phyloP scores from a whole-genome alignment of 495 filamentous ascomycete genomes.

The Lindgomyces ingoldianus region DNA sequence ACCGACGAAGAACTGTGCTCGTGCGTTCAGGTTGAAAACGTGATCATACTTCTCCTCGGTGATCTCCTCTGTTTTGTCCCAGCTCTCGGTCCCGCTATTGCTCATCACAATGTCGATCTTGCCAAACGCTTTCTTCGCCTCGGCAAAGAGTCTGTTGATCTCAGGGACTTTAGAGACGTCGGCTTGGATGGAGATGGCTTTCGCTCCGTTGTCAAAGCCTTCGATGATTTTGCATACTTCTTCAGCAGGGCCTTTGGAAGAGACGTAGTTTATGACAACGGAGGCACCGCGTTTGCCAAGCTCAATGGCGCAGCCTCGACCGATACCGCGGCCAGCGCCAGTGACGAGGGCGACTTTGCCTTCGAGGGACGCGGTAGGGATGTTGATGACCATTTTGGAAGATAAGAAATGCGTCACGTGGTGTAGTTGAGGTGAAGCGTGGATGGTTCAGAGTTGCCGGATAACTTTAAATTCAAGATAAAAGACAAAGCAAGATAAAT shows the following conservation, averaged over 20 bases:
- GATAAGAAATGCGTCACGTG: conserved; percentile 8
- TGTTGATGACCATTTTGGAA: conserved; percentile 37
- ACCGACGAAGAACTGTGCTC: conserved; percentile 82
- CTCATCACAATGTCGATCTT: conserved; percentile 74
- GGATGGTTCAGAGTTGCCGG: not conserved
- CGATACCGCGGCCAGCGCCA: conserved; percentile 58
- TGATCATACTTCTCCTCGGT: conserved; percentile 74
- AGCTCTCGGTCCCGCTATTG: conserved; percentile 66
- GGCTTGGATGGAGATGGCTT: conserved; percentile 65
- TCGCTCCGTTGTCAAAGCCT: conserved; percentile 58
- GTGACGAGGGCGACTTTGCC: conserved; percentile 76
- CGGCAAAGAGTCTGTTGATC: conserved; percentile 62
- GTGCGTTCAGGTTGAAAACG: conserved; percentile 74
- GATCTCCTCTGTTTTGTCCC: conserved; percentile 65
- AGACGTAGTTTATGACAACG: conserved; percentile 77
- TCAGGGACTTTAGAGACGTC: conserved; percentile 69
- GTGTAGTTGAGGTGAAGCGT: not conserved
- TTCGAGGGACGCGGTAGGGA: conserved; percentile 51
- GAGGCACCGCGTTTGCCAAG: conserved; percentile 70
- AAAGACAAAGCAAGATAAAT: not conserved
- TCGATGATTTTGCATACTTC: conserved; percentile 65
- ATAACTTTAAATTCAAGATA: conserved; percentile 1
- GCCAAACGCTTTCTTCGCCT: conserved; percentile 67
- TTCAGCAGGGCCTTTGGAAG: conserved; percentile 61
- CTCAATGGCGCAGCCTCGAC: conserved; percentile 72